A percentile compares a stretch with the other conserved stretches of the same genome.
Evolutionary conservation across 1,139 yeast genomes (phyloP).

Genomic region (Sugiyamaella grinbergsii): DNA sequence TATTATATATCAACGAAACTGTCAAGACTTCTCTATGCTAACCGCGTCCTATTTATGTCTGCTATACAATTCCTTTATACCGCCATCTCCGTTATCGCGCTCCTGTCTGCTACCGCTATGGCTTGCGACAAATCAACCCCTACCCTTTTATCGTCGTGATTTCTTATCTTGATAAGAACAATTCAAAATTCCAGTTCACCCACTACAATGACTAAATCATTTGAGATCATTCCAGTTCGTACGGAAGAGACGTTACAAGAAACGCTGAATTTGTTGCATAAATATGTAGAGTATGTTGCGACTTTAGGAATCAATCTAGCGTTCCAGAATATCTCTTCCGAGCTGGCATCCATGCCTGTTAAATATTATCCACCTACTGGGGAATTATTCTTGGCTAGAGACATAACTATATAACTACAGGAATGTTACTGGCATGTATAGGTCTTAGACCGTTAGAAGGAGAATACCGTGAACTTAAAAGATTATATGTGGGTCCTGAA

Average conservation of each 20-base stretch:
- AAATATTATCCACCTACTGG: constrained; percentile 17
- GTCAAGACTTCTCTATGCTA: no score
- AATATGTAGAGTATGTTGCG: constrained; percentile 10
- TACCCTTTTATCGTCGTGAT: no score
- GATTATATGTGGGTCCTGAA: constrained; percentile 14
- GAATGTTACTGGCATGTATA: constrained; percentile 16
- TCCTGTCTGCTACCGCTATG: no score
- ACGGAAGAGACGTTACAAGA: background rate
- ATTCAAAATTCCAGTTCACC: no score
- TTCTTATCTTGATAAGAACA: no score
- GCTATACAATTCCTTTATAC: no score
- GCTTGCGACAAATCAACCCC: no score
- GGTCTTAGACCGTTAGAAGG: constrained; percentile 11
- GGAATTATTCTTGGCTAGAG: constrained; percentile 8
- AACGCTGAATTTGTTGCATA: background rate
- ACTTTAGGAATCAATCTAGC: constrained; percentile 12
- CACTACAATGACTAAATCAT: constrained; percentile 6
- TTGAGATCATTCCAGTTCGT: background rate
- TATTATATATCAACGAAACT: no score
- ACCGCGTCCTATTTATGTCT: no score
- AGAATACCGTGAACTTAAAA: constrained; percentile 13
- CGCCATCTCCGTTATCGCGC: no score
- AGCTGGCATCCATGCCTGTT: constrained; percentile 10
- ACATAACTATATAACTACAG: background rate
- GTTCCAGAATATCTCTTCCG: constrained; percentile 13